phyloP scores from a whole-genome alignment of 1,284 basidiomycete species.

The Leccinum pseudoinsigne region DNA sequence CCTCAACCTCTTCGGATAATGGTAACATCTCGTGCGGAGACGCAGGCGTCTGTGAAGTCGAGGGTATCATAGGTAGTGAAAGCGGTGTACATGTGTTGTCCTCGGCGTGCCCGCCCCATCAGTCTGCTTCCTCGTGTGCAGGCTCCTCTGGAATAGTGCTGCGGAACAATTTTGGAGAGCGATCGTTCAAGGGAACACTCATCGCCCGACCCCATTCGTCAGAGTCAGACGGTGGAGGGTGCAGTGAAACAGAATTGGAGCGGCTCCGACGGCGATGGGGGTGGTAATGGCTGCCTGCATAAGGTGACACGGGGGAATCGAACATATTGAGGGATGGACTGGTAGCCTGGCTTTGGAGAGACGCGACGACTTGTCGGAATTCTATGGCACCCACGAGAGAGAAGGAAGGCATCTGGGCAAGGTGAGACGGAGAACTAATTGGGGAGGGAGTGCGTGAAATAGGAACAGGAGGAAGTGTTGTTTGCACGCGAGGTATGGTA shows the following conservation, averaged over 20 bases:
- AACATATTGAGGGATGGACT: constrained; percentile 59
- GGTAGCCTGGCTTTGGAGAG: constrained; percentile 67
- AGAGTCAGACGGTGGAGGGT: constrained; percentile 26
- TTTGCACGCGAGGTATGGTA: constrained; percentile 41
- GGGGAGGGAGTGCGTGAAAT: constrained; percentile 41
- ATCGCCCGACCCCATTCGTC: constrained; percentile 55
- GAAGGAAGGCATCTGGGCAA: constrained; percentile 71
- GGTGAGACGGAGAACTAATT: constrained; percentile 34
- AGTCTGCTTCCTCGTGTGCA: constrained; percentile 11
- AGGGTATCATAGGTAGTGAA: constrained; percentile 44
- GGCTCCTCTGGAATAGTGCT: constrained; percentile 31
- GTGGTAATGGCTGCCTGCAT: constrained; percentile 70
- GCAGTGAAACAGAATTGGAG: constrained; percentile 38
- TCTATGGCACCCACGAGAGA: constrained; percentile 93
- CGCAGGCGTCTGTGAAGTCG: constrained; percentile 56
- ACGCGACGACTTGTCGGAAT: constrained; percentile 87
- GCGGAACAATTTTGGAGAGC: constrained; percentile 35
- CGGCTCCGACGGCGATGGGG: constrained; percentile 22
- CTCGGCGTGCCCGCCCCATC: constrained; percentile 10
- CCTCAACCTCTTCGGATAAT: constrained; percentile 42
- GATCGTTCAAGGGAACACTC: constrained; percentile 49
- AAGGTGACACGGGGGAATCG: constrained; percentile 69
- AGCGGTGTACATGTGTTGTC: constrained; percentile 18
- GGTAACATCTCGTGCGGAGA: constrained; percentile 44
- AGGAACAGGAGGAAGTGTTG: constrained; percentile 37